Conservation (phyloP, 257 asterid species). For the Solanum pinnatisectum region DNA sequence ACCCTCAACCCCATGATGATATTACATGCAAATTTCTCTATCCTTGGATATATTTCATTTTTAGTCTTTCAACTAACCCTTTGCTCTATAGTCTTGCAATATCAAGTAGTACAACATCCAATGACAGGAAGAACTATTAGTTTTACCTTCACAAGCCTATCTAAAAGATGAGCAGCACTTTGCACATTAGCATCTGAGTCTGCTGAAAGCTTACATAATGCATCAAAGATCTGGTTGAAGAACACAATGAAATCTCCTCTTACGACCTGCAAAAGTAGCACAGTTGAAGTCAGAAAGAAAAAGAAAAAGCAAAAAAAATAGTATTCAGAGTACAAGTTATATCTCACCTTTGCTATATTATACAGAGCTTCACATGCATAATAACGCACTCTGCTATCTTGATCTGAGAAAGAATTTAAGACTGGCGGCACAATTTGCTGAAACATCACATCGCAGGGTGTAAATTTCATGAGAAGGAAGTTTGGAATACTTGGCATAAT, state of each 20-base stretch:
- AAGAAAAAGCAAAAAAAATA: conserved; percentile 10
- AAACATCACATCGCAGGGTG: conserved; percentile 10
- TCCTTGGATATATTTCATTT: not conserved
- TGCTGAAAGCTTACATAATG: conserved; percentile 95
- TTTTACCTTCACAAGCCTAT: conserved; percentile 89
- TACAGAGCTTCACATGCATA: conserved; percentile 98
- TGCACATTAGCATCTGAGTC: conserved; percentile 97
- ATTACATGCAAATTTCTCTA: not conserved
- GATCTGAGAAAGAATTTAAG: conserved; percentile 76
- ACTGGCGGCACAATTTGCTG: conserved; percentile 99
- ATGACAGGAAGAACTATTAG: not conserved
- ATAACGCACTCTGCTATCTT: conserved; percentile 98
- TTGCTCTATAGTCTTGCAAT: not conserved
- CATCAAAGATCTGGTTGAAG: conserved; percentile 96
- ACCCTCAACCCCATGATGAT: not conserved
- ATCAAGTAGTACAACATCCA: not conserved
- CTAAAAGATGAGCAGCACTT: conserved; percentile 99
- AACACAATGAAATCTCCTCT: conserved; percentile 96
- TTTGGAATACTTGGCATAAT: not conserved
- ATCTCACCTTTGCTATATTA: conserved; percentile 92
- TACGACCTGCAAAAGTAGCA: conserved; percentile 64
- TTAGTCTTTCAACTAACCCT: not conserved
- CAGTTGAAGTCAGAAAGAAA: not conserved
- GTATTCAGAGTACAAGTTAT: not conserved
- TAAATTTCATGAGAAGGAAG: conserved; percentile 7